Base-by-base conservation (phyloP, 768 basidiomycete species). In the Collybiopsis luxurians region DNA sequence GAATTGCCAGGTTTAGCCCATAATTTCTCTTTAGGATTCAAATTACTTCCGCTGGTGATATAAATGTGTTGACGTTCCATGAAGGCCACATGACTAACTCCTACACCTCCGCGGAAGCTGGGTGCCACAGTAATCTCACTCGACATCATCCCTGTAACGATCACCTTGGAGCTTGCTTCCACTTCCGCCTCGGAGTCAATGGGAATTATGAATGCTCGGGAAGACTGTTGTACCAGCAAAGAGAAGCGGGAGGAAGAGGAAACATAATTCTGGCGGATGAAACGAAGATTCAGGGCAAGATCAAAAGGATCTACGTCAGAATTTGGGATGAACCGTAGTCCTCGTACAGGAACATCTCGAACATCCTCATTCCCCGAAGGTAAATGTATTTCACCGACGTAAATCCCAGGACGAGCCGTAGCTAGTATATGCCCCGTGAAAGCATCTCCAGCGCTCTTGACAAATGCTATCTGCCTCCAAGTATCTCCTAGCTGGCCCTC, bases 1-100 rank as follows among this genome's bases (percentile, higher is more conserved):
- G 87, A 80, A 63, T 86, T 86, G 0, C 77, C 84, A 9, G 88
- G 88, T 62, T 83, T 86, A 50, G 86, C 84, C 86, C 86, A 90
- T 21, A 90, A 69, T 1, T 73, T 67, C 38, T 77, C 75, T 5
- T 67, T 71, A 15, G 76, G 63, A 39, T 75, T 69, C 17, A 80
- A 63, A 10, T 71, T 59, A 19, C 68, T 62, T 0, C 77, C 77
- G 11, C 78, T 73, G 0, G 75, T 80, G 55, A 83, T 66, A 66
- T 88, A 87, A 0, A 90, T 80, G 61, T 90, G 79, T 69, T 78
- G 82, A 64, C 84, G 81, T 60, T 89, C 87, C 12, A 87, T 79
- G 59, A 90, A 86, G 0, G 86, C 89, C 10, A 84, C 74, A 31
- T 75, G 70, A 1, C 67, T 66, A 7, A 73, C 71, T 0, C 67